These are phyloP conservation scores for Pseudopyrenochaeta lycopersici DNA, from an alignment of 2,329 filamentous ascomycete genomes.

Conservation along the genomic window DNA sequence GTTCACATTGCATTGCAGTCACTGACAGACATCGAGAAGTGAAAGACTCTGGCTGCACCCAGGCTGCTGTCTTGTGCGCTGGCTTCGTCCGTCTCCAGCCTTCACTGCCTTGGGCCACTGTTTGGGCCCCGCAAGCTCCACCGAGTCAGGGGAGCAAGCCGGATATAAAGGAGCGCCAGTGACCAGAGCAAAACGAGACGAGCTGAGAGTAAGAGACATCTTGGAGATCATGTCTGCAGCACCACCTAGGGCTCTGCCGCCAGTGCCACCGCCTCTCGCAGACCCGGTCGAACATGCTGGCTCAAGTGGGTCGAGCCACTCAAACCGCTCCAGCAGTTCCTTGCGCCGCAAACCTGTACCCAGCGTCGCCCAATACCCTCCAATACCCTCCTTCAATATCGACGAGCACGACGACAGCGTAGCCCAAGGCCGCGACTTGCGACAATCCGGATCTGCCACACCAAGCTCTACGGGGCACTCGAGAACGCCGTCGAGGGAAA, in stretches of 20 bases:
- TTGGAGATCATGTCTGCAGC: slow-evolving; percentile 30
- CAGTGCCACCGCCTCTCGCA: slow-evolving; percentile 31
- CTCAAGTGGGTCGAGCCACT: slow-evolving; percentile 24
- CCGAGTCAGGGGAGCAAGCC: slow-evolving; percentile 23
- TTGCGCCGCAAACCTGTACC: slow-evolving; percentile 36
- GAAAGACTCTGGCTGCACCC: neutral
- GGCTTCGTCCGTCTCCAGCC: neutral
- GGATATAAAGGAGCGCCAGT: slow-evolving; percentile 14
- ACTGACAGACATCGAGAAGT: slow-evolving; percentile 20
- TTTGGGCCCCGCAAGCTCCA: slow-evolving; percentile 16
- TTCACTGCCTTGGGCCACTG: slow-evolving; percentile 11
- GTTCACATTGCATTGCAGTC: slow-evolving; percentile 17
- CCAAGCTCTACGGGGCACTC: slow-evolving; percentile 46
- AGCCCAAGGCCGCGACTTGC: slow-evolving; percentile 41
- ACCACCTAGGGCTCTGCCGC: slow-evolving; percentile 34
- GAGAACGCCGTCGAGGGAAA: slow-evolving; percentile 46
- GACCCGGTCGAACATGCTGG: slow-evolving; percentile 15
- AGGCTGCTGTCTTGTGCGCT: slow-evolving; percentile 3
- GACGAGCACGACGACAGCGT: slow-evolving; percentile 40
- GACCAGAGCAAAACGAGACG: slow-evolving; percentile 7
- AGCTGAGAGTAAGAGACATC: slow-evolving; percentile 34
- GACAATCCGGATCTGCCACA: slow-evolving; percentile 45
- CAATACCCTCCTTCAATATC: slow-evolving; percentile 44
- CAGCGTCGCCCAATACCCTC: slow-evolving; percentile 19
- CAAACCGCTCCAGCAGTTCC: slow-evolving; percentile 31